Conservation (phyloP, 73 alveolate genomes). For the Paramecium bursaria region DNA sequence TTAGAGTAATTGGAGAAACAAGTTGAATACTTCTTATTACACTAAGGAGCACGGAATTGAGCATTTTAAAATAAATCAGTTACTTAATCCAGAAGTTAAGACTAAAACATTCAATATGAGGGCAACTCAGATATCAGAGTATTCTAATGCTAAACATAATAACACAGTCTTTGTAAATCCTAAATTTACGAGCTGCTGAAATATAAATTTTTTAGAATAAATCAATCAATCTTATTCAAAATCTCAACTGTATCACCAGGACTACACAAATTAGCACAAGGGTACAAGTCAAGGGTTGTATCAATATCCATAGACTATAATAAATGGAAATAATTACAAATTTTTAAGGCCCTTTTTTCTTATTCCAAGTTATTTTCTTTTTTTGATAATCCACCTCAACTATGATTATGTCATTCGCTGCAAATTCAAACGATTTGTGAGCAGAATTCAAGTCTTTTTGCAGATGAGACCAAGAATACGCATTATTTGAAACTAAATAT, state of each 20-base stretch:
- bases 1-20: constrained; percentile 69
- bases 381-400: constrained; percentile 28
- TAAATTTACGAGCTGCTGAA: constrained; percentile 70
- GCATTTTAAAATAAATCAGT: constrained; percentile 33
- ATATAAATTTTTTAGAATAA: too few relatives aligned
- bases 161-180: constrained; percentile 71
- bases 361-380: constrained; percentile 37
- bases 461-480: constrained; percentile 51
- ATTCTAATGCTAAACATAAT: constrained; percentile 69
- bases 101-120: constrained; percentile 65
- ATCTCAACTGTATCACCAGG: constrained; percentile 60
- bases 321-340: not conserved
- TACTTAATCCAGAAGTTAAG: constrained; percentile 68
- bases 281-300: constrained; percentile 23
- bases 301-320: constrained; percentile 21
- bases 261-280: constrained; percentile 61
- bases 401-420: constrained; percentile 16
- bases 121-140: constrained; percentile 68
- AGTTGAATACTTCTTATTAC: constrained; percentile 60
- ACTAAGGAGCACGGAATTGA: constrained; percentile 59
- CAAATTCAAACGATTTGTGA: constrained; percentile 47
- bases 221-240: constrained; percentile 34
- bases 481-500: constrained; percentile 36
- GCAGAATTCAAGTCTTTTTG: constrained; percentile 54
- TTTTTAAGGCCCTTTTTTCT: not conserved